Percentiles rank a stretch among this genome's conserved stretches.
phyloP scores from a whole-genome alignment of 2,329 filamentous ascomycete species.

The Fusarium luffae region DNA sequence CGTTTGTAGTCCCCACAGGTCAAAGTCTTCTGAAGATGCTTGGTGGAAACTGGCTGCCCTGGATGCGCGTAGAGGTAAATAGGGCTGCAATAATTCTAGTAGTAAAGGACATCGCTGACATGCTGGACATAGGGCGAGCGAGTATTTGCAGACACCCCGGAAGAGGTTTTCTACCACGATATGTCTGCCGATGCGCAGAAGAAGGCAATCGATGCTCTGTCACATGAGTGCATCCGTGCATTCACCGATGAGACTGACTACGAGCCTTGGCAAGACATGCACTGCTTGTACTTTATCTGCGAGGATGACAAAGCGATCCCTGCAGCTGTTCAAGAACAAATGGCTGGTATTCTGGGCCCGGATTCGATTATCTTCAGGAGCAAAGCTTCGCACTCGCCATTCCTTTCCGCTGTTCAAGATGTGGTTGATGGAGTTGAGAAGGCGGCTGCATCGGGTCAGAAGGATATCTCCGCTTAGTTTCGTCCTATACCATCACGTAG shows the following conservation, averaged over 20 bases:
- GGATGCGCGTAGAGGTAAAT: conserved; percentile 20
- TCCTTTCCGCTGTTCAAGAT: conserved; percentile 9
- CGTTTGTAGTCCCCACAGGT: conserved; percentile 3
- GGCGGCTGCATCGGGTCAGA: background rate
- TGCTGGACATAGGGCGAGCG: conserved; percentile 1
- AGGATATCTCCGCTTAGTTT: background rate
- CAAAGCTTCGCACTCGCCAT: conserved; percentile 9
- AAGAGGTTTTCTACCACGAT: conserved; percentile 14
- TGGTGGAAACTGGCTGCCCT: conserved; percentile 12
- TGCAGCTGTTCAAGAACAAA: conserved; percentile 3
- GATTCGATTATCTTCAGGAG: background rate
- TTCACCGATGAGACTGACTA: background rate
- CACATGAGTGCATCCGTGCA: conserved; percentile 18
- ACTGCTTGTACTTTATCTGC: conserved; percentile 6
- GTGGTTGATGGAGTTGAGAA: background rate
- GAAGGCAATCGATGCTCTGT: background rate
- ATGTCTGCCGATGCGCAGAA: background rate
- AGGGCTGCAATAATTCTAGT: rapidly evolving
- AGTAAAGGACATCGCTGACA: too few species aligned
- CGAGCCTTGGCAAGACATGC: conserved; percentile 15
- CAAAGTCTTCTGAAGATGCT: background rate
- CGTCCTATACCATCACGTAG: background rate
- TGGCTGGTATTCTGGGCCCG: background rate
- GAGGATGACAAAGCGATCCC: conserved; percentile 11
- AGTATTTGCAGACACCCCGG: conserved; percentile 7